These are phyloP conservation scores for Asclepias syriaca DNA, from an alignment of 257 asterid genomes.

Conservation along the genomic window DNA sequence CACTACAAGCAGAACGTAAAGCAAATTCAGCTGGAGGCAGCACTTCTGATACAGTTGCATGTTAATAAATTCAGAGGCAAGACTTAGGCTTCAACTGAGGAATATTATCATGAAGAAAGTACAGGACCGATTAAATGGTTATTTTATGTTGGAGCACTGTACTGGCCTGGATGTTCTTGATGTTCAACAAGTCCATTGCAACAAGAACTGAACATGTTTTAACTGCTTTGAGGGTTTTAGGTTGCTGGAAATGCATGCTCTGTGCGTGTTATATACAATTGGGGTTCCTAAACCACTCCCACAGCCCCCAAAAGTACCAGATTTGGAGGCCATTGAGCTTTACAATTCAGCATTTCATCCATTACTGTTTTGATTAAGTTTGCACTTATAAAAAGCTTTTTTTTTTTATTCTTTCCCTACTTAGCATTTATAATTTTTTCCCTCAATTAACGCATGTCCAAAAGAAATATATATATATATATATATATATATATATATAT, in stretches of 20 bases:
- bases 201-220: not conserved
- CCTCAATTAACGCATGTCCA: no score
- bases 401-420: no score
- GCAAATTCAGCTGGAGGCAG: slow-evolving; percentile 35
- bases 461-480: no score
- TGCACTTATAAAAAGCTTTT: no score
- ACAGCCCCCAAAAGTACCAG: no score
- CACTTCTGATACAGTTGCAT: slow-evolving; percentile 37
- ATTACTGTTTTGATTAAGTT: no score
- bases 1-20: slow-evolving; percentile 92
- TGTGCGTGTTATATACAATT: not conserved
- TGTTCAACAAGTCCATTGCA: not conserved
- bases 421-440: no score
- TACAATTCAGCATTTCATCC: no score
- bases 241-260: not conserved
- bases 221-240: not conserved
- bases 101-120: not conserved
- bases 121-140: not conserved
- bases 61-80: slow-evolving; percentile 11
- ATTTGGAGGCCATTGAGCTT: no score
- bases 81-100: slow-evolving; percentile 18
- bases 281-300: not conserved
- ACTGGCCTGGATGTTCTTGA: slow-evolving; percentile 8
- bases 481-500: no score
- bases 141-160: not conserved